A percentile compares a stretch with the other conserved stretches of the same genome.
Evolutionary conservation across 2,329 filamentous ascomycete species (phyloP).

Genomic region (Furcasterigmium furcatum): DNA sequence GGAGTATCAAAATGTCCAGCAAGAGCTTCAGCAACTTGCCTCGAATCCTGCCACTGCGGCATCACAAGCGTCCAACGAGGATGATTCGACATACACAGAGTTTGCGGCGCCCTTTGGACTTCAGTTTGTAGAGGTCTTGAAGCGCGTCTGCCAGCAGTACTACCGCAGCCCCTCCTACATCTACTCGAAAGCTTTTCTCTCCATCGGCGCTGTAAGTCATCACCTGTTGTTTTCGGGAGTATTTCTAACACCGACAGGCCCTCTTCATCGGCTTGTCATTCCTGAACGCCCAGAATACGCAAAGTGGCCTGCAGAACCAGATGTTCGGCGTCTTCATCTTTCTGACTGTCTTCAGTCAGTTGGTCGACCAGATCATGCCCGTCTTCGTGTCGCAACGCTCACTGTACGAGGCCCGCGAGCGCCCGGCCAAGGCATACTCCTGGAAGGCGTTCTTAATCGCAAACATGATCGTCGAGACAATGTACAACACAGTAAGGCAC

Average conservation of each 20-base stretch:
- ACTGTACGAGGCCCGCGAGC: slow-evolving; percentile 67
- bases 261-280: slow-evolving; percentile 71
- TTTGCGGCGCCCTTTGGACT: slow-evolving; percentile 25
- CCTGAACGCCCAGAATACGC: slow-evolving; percentile 54
- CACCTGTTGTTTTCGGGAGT: too few relatives aligned
- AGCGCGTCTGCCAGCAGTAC: slow-evolving; percentile 31
- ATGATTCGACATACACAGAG: slow-evolving; percentile 21
- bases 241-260: slow-evolving; percentile 31
- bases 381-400: slow-evolving; percentile 67
- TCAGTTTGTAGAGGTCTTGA: slow-evolving; percentile 26
- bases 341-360: slow-evolving; percentile 63
- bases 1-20: slow-evolving; percentile 27
- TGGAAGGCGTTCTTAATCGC: slow-evolving; percentile 66
- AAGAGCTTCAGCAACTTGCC: slow-evolving; percentile 3
- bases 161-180: slow-evolving; percentile 53
- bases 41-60: neutral
- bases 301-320: slow-evolving; percentile 67
- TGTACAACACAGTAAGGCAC: slow-evolving; percentile 58
- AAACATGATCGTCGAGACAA: slow-evolving; percentile 60
- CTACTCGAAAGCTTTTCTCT: slow-evolving; percentile 46
- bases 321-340: slow-evolving; percentile 73
- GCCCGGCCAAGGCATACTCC: slow-evolving; percentile 64
- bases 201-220: slow-evolving; percentile 9
- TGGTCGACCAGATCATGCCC: slow-evolving; percentile 67
- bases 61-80: neutral